These are phyloP conservation scores for Ammopiptanthus mongolicus DNA, from an alignment of 306 rosid species.

Conservation along the genomic window DNA sequence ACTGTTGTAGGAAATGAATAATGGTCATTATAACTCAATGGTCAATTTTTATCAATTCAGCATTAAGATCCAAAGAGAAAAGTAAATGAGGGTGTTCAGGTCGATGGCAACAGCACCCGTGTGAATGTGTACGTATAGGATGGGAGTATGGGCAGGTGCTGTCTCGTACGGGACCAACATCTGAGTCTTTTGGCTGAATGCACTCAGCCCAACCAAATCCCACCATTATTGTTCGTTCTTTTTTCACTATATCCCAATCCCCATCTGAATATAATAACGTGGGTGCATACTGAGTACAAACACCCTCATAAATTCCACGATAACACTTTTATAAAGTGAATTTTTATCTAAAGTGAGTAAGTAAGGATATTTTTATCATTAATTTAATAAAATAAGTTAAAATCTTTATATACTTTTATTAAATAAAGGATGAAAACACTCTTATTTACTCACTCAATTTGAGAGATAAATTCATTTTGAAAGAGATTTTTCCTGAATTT, in stretches of 20 bases:
- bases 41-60: neutral
- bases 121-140: constrained; percentile 37
- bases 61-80: neutral
- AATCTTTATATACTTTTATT: no score
- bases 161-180: constrained; percentile 58
- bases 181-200: constrained; percentile 13
- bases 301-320: constrained; percentile 21
- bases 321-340: no score
- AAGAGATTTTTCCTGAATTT: no score
- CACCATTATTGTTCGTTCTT: constrained; percentile 33
- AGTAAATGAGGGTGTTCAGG: neutral
- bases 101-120: constrained; percentile 24
- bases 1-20: neutral
- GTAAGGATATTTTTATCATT: no score
- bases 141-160: constrained; percentile 12
- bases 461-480: no score
- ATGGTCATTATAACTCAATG: neutral
- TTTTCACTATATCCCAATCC: neutral
- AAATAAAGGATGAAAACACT: no score
- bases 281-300: neutral
- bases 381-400: no score
- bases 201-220: constrained; percentile 4
- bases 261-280: neutral
- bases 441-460: no score
- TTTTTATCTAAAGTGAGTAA: no score